phyloP scores from a whole-genome alignment of 2,329 filamentous ascomycete genomes.

The Ustulina deusta region DNA sequence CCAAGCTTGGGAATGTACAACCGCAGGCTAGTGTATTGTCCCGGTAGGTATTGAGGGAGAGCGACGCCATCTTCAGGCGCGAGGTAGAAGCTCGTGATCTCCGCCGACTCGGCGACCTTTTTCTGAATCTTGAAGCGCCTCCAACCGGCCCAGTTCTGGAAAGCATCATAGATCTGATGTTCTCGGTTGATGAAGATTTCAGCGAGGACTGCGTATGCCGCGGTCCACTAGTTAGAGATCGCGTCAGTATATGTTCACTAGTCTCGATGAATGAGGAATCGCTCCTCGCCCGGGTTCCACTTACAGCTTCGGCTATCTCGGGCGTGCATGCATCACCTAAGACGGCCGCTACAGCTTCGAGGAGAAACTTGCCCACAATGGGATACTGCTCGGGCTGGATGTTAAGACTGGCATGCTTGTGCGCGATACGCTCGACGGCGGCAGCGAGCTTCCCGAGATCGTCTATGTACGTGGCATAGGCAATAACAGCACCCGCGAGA shows the following conservation, averaged over 20 bases:
- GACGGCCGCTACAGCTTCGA: slow-evolving; percentile 75
- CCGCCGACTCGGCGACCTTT: slow-evolving; percentile 71
- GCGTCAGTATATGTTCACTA: slow-evolving; percentile 4
- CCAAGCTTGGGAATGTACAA: slow-evolving; percentile 70
- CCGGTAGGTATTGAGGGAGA: slow-evolving; percentile 73
- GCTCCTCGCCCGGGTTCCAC: neutral
- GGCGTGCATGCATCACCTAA: slow-evolving; percentile 75
- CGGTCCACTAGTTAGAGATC: slow-evolving; percentile 65
- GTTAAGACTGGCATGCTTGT: slow-evolving; percentile 81
- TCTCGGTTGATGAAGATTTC: slow-evolving; percentile 77
- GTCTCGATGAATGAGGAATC: neutral
- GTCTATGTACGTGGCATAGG: slow-evolving; percentile 80
- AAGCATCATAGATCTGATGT: slow-evolving; percentile 66
- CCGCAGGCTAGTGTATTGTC: slow-evolving; percentile 79
- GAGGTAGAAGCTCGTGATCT: slow-evolving; percentile 77
- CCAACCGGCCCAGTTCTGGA: slow-evolving; percentile 61
- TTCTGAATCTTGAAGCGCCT: slow-evolving; percentile 66
- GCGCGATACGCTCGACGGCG: slow-evolving; percentile 75
- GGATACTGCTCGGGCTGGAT: slow-evolving; percentile 76
- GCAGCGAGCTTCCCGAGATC: slow-evolving; percentile 70
- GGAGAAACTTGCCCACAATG: slow-evolving; percentile 75
- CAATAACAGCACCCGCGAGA: slow-evolving; percentile 75
- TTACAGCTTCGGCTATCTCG: slow-evolving; percentile 70
- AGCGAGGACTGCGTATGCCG: slow-evolving; percentile 78
- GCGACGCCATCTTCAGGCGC: slow-evolving; percentile 68